phyloP scores from a whole-genome alignment of 345 rosid species.

The Balakata baccata region DNA sequence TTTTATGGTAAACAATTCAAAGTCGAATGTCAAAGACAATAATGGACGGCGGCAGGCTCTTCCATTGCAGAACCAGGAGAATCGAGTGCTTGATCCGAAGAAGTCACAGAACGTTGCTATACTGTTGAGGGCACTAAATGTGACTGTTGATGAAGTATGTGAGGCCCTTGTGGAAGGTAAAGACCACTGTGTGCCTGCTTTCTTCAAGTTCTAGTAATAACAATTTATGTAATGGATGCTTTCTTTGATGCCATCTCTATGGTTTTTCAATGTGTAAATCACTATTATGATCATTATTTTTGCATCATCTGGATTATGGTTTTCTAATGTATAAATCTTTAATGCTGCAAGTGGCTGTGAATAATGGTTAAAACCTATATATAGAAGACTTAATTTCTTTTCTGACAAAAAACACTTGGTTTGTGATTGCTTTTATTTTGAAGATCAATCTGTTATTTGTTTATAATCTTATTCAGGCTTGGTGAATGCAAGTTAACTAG shows the following conservation, averaged over 20 bases:
- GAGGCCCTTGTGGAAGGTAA: constrained; percentile 89
- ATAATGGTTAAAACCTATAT: background rate
- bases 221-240: background rate
- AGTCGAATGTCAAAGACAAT: constrained; percentile 39
- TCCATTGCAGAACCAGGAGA: constrained; percentile 49
- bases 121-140: constrained; percentile 85
- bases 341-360: no score
- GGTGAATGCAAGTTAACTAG: no score
- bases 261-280: background rate
- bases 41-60: constrained; percentile 31
- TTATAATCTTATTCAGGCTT: no score
- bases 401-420: no score
- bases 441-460: background rate
- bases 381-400: no score
- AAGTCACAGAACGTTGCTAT: constrained; percentile 92
- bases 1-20: constrained; percentile 60
- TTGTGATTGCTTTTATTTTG: background rate
- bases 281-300: background rate
- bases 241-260: background rate
- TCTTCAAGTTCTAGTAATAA: background rate
- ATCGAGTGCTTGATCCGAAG: constrained; percentile 76
- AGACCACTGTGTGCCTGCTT: background rate
- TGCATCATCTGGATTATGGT: background rate
- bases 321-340: no score
- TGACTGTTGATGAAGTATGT: constrained; percentile 87